Evolutionary conservation across 441 rosid species (phyloP).

Genomic region (Erysimum cheiri): DNA sequence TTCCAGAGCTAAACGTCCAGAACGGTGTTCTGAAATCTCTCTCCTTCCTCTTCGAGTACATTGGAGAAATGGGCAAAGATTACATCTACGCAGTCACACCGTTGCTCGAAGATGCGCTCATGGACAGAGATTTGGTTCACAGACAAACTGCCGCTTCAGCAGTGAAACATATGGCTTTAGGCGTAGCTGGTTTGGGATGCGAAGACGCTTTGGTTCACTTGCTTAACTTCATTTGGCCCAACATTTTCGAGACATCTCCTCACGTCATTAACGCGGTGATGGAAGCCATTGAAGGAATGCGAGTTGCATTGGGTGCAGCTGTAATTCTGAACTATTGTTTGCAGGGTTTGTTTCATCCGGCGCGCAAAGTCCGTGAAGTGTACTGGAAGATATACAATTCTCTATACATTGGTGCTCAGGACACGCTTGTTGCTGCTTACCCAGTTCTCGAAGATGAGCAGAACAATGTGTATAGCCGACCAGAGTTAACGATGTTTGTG

Average conservation of each 20-base stretch:
- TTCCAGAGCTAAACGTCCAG: constrained; percentile 96
- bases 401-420: constrained; percentile 88
- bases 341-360: constrained; percentile 98
- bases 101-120: constrained; percentile 92
- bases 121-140: constrained; percentile 97
- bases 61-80: constrained; percentile 99
- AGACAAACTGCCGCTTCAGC: constrained; percentile 99
- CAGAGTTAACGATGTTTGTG: constrained; percentile 83
- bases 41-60: constrained; percentile 94
- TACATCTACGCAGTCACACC: constrained; percentile 98
- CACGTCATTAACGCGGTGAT: constrained; percentile 93
- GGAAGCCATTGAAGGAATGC: constrained; percentile 98
- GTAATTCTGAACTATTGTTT: constrained; percentile 87
- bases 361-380: constrained; percentile 93
- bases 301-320: constrained; percentile 92
- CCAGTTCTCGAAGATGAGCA: constrained; percentile 81
- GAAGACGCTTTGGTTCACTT: constrained; percentile 94
- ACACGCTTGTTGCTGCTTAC: constrained; percentile 92
- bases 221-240: constrained; percentile 96
- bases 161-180: constrained; percentile 96
- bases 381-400: constrained; percentile 99
- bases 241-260: constrained; percentile 98
- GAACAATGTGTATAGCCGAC: constrained; percentile 76
- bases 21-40: constrained; percentile 96
- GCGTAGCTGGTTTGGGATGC: constrained; percentile 98